Conservation (phyloP, 2,329 filamentous ascomycete genomes). For the Phialophora macrospora region DNA sequence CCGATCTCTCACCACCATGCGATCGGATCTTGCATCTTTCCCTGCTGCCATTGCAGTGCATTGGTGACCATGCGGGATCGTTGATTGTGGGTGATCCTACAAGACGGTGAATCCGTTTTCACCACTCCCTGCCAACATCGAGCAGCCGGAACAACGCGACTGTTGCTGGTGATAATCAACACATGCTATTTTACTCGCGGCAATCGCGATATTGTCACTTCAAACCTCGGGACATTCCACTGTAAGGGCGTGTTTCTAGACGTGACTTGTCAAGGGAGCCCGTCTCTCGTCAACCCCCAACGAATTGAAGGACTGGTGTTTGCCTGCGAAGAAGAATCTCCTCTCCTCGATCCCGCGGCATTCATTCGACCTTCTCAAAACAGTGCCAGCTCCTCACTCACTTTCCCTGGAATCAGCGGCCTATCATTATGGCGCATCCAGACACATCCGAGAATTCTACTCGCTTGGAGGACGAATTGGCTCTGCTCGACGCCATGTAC, state of each 20-base stretch:
- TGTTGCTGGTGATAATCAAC: background rate
- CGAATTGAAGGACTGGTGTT: background rate
- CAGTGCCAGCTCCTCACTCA: background rate
- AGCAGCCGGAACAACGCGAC: background rate
- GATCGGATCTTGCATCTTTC: background rate
- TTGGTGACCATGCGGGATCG: too few species aligned
- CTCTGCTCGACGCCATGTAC: conserved; percentile 37
- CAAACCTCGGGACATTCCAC: background rate
- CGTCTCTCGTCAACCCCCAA: background rate
- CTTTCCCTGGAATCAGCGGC: background rate
- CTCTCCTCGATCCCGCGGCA: background rate
- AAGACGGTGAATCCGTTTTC: background rate
- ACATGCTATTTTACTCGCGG: background rate
- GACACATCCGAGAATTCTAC: conserved; percentile 5
- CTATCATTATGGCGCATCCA: conserved; percentile 1
- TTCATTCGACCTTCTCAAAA: background rate
- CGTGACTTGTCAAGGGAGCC: too few species aligned
- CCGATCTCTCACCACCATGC: background rate
- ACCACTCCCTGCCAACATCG: background rate
- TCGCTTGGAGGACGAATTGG: conserved; percentile 34
- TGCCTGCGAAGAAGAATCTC: background rate
- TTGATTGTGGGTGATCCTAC: background rate
- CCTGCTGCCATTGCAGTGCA: too few species aligned
- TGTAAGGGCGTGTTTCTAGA: too few species aligned
- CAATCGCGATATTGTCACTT: background rate